Conservation (phyloP, 176 grass and related monocot species). For the Dendrocalamus sinicus region DNA sequence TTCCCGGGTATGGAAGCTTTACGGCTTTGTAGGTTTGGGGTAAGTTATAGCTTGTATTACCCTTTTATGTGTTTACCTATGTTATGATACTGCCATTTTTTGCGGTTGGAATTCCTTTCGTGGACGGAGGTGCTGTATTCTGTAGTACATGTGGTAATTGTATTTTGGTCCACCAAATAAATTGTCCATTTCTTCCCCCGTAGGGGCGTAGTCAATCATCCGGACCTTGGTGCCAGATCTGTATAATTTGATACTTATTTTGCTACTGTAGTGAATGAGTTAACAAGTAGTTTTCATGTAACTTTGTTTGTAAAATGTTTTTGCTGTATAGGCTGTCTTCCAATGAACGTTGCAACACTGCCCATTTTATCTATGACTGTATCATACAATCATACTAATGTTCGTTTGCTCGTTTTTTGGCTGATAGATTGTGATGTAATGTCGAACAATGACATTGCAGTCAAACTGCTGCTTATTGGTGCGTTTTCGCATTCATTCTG, state of each 20-base stretch:
- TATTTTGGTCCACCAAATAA: conserved; percentile 27
- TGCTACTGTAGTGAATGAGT: background rate
- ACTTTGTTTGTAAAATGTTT: background rate
- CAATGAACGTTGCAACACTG: background rate
- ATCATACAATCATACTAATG: background rate
- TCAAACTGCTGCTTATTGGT: background rate
- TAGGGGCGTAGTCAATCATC: background rate
- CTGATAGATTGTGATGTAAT: background rate
- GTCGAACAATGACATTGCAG: background rate
- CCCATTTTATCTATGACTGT: background rate
- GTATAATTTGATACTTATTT: background rate
- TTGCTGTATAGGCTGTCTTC: background rate
- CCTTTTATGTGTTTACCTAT: conserved; percentile 29
- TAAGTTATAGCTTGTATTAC: conserved; percentile 26
- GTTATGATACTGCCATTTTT: conserved; percentile 34
- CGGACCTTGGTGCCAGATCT: background rate
- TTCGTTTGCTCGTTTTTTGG: background rate
- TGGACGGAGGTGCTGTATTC: background rate
- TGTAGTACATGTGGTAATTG: conserved; percentile 9
- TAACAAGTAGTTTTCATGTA: background rate
- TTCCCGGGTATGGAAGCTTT: background rate
- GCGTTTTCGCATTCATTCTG: background rate
- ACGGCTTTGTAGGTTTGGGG: conserved; percentile 38
- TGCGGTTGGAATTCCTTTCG: conserved; percentile 23
- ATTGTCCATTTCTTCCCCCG: background rate